Base-by-base conservation (phyloP, 768 basidiomycete genomes). In the Trametes sanguinea region DNA sequence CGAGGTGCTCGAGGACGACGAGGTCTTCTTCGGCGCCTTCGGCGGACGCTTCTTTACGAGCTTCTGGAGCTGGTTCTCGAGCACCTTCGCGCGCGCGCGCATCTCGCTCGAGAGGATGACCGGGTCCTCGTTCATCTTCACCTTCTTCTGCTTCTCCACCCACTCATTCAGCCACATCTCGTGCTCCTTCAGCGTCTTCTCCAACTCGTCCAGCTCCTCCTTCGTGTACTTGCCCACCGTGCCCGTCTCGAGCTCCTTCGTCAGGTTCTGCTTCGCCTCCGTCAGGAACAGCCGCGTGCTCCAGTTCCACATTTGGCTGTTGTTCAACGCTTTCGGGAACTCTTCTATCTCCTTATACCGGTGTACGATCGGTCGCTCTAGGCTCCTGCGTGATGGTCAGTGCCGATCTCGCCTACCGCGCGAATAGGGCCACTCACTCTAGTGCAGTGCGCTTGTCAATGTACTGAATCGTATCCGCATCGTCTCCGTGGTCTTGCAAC, bases 321-420 rank as follows among this genome's bases (percentile, higher is more conserved):
- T 88, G 70, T 94, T 90, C 57, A 98, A 80, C 1, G 88, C 86
- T 64, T 85, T 83, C 3, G 92, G 90, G 76, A 97, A 94, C 32
- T 86, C 86, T 65, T 90, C 85, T 48, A 91, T 89, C 76, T 99
- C 97, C 72, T 86, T 84, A 77, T 95, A 94, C 11, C 97, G 91
- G 72, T 88, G 84, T 51, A 93, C 82, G 64, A 97, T 86, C 4
- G 94, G 92, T 40, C 80, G 79, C 69, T 98, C 96, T 60, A 94
- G 75, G 22, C 78, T 75, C 76, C 93, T 95, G 67, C 39, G 54
- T 14, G 16, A 43, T 52, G 37, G 60, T 43, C 30, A 54, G 22
- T 22, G 22, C 22, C 22, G 22, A 22, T 22, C 22, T 22, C 22
- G 22, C 22, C 22, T 22, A 22, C 22, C 22, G 22, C 22, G 22